These are phyloP conservation scores for Primulina tabacum DNA, from an alignment of 257 asterid genomes.

Conservation along the genomic window DNA sequence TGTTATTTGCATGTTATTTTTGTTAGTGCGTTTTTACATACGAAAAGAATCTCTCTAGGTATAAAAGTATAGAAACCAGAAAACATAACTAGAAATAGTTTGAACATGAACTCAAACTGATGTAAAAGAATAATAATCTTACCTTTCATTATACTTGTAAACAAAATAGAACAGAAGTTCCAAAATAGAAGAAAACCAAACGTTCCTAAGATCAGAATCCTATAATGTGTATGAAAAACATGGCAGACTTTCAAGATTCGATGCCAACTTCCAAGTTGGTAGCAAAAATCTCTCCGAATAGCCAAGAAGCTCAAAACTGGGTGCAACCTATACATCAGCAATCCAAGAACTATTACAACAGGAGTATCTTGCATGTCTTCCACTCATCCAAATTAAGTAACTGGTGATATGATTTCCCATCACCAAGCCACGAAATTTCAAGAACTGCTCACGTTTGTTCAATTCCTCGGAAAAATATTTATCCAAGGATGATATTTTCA, in stretches of 20 bases:
- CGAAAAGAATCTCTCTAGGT: background rate
- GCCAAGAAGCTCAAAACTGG: slow-evolving; percentile 8
- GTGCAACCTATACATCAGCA: background rate
- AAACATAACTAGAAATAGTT: background rate
- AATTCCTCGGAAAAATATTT: slow-evolving; percentile 9
- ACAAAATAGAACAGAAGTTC: background rate
- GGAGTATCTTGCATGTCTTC: slow-evolving; percentile 18
- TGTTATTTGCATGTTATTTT: too few relatives aligned
- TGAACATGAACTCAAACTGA: background rate
- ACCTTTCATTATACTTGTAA: background rate
- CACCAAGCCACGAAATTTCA: slow-evolving; percentile 5
- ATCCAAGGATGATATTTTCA: slow-evolving; percentile 27
- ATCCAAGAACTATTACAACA: slow-evolving; percentile 10
- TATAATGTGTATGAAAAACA: slow-evolving; percentile 20
- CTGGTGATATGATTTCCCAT: background rate
- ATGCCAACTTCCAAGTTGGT: slow-evolving; percentile 1
- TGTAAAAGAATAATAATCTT: too few relatives aligned
- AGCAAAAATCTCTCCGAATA: slow-evolving; percentile 8
- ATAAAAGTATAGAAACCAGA: background rate
- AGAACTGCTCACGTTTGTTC: slow-evolving; percentile 14
- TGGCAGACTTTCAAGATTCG: background rate
- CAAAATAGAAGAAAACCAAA: slow-evolving; percentile 3
- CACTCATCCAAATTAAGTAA: slow-evolving; percentile 4
- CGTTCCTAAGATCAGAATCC: slow-evolving; percentile 18
- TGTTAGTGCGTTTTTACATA: background rate